Percentiles rank a stretch among this genome's conserved stretches.
phyloP scores from a whole-genome alignment of 768 basidiomycete species.

The Chlorophyllum brunneum region DNA sequence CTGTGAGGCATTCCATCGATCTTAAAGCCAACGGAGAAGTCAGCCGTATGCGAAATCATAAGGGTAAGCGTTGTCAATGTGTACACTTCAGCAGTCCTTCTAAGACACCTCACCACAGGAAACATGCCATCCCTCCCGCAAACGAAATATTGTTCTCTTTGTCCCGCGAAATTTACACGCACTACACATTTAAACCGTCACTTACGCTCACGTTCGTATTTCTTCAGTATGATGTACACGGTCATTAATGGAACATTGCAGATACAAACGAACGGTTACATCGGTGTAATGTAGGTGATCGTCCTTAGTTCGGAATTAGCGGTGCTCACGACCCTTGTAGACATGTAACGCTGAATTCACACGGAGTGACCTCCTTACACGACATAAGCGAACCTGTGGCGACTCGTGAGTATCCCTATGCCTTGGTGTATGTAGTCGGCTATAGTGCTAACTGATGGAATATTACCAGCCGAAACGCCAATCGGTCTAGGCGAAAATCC shows the following conservation, averaged over 20 bases:
- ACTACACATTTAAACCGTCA: conserved; percentile 74
- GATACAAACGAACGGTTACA: conserved; percentile 67
- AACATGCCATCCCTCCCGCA: conserved; percentile 72
- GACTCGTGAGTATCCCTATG: conserved; percentile 48
- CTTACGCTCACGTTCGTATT: conserved; percentile 60
- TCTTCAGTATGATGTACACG: neutral
- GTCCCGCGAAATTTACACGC: conserved; percentile 71
- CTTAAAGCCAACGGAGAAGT: conserved; percentile 40
- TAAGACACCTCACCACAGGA: conserved; percentile 37
- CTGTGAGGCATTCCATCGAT: conserved; percentile 28
- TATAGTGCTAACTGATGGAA: conserved; percentile 3
- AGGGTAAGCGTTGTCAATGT: conserved; percentile 27
- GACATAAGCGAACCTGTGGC: conserved; percentile 70
- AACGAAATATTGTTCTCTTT: conserved; percentile 63
- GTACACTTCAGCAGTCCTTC: conserved; percentile 15
- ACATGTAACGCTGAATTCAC: conserved; percentile 68
- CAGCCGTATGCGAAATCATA: conserved; percentile 40
- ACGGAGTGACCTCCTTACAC: conserved; percentile 66
- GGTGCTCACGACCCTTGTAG: conserved; percentile 28
- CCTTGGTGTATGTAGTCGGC: conserved; percentile 14
- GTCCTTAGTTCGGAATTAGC: neutral
- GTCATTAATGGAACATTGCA: conserved; percentile 22
- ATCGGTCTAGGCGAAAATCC: conserved; percentile 61
- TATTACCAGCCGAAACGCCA: conserved; percentile 20
- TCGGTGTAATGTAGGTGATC: conserved; percentile 51